Evolutionary conservation across 306 rosid species (phyloP).

Genomic region (Bauhinia variegata): DNA sequence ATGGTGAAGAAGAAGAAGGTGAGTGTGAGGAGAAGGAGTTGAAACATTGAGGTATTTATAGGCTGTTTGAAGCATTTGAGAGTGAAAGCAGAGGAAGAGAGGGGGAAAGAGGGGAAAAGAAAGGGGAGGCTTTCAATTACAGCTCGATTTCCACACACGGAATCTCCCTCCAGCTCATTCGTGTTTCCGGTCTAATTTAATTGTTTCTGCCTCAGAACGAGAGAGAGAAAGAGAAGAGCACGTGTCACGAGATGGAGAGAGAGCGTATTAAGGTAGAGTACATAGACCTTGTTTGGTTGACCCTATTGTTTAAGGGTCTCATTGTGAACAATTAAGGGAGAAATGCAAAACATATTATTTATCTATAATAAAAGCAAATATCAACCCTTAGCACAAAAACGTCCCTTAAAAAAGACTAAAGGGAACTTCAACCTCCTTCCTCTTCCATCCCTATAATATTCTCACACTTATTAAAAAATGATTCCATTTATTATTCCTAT

Average conservation of each 20-base stretch:
- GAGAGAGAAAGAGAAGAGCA: too few relatives aligned
- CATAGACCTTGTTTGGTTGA: conserved; percentile 28
- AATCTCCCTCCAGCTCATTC: conserved; percentile 75
- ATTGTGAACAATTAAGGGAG: conserved; percentile 21
- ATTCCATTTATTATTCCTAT: too few relatives aligned
- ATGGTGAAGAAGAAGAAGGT: not conserved
- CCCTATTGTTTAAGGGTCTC: conserved; percentile 16
- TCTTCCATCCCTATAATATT: too few relatives aligned
- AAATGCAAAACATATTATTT: too few relatives aligned
- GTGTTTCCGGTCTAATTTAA: conserved; percentile 32
- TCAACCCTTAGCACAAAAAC: not conserved
- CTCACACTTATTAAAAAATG: too few relatives aligned
- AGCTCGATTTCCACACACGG: conserved; percentile 70
- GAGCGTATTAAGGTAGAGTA: conserved; percentile 5
- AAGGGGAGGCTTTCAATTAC: conserved; percentile 47
- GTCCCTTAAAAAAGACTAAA: conserved; percentile 38
- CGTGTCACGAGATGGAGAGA: conserved; percentile 44
- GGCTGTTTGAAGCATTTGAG: too few relatives aligned
- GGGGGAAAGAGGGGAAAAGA: conserved; percentile 34
- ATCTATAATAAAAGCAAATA: too few relatives aligned
- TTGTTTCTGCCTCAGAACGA: too few relatives aligned
- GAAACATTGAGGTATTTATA: conserved; percentile 48
- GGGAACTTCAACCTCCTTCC: not conserved
- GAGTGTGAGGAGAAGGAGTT: conserved; percentile 35
- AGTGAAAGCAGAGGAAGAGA: conserved; percentile 34